Percentiles rank a stretch among this genome's conserved stretches.
These are phyloP conservation scores for Castanospermum australe DNA, from an alignment of 306 rosid species.

Conservation along the genomic window DNA sequence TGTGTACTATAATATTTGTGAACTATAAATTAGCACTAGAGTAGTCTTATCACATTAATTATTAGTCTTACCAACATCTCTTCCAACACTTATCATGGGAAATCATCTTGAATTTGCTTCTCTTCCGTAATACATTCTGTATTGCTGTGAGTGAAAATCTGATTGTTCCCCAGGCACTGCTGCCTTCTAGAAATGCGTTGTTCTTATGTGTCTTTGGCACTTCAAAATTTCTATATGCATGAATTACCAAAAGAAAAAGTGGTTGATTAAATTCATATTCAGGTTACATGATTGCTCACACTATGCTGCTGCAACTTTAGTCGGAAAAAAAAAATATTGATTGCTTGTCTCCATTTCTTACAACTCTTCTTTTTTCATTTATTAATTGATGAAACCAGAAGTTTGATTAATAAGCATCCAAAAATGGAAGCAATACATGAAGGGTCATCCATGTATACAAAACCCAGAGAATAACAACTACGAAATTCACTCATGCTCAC, in stretches of 20 bases:
- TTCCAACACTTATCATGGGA: slow-evolving; percentile 37
- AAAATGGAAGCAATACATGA: neutral
- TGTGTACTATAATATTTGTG: slow-evolving; percentile 32
- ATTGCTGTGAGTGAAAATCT: slow-evolving; percentile 59
- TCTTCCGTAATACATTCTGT: slow-evolving; percentile 26
- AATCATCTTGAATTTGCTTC: slow-evolving; percentile 44
- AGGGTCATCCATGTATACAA: neutral
- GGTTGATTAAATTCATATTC: neutral
- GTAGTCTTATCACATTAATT: slow-evolving; percentile 17
- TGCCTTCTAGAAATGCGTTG: slow-evolving; percentile 62
- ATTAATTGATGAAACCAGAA: neutral
- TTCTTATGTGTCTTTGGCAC: slow-evolving; percentile 53
- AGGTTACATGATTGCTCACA: slow-evolving; percentile 3
- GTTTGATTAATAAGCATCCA: neutral
- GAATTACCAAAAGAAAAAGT: slow-evolving; percentile 16
- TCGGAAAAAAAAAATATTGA: neutral
- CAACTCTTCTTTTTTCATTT: neutral
- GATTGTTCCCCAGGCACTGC: slow-evolving; percentile 54
- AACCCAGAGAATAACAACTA: neutral
- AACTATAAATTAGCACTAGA: slow-evolving; percentile 13
- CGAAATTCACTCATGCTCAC: neutral
- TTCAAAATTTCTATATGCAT: slow-evolving; percentile 46
- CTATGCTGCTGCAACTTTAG: slow-evolving; percentile 16
- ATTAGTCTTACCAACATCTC: slow-evolving; percentile 50
- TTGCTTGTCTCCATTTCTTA: neutral